Conservation (phyloP, 306 rosid genomes). For the peach (Prunus persica) region Prunus_persica_NCBIv2 NC_034012.1:11183501-11184000, state of each 20-base stretch:
- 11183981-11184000: too few relatives aligned
- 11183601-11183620: constrained; percentile 9
- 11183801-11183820: constrained; percentile 14
- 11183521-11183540: too few relatives aligned
- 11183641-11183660: background rate
- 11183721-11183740: background rate
- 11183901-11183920: background rate
- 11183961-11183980: background rate
- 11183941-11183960: background rate
- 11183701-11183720: background rate
- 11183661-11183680: background rate
- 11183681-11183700: background rate
- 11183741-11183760: background rate
- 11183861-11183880: background rate
- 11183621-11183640: background rate
- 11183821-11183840: background rate
- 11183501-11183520: too few relatives aligned
- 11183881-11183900: background rate
- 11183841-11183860: background rate
- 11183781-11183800: constrained; percentile 18
- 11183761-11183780: constrained; percentile 7
- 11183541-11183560: background rate
- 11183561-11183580: constrained; percentile 8
- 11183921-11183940: background rate
- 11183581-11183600: background rate